Evolutionary conservation across 2,329 filamentous ascomycete genomes (phyloP).

Genomic region (Lomentospora prolificans): DNA sequence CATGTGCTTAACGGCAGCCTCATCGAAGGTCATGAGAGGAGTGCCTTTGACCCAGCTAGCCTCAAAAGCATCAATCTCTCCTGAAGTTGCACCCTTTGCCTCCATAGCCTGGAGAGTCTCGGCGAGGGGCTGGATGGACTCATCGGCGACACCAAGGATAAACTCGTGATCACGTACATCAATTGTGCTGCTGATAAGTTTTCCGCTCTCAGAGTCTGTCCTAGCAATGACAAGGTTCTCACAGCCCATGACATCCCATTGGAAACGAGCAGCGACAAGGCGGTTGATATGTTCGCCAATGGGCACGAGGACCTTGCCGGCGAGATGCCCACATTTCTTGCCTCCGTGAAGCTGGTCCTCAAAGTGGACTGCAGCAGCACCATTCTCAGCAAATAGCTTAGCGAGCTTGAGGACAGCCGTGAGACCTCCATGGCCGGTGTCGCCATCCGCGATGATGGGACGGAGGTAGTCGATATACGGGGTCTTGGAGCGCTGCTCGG

Average conservation of each 20-base stretch:
- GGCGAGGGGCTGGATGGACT: constrained; percentile 66
- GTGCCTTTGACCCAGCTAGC: constrained; percentile 80
- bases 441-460: constrained; percentile 91
- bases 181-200: constrained; percentile 79
- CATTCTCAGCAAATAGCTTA: constrained; percentile 95
- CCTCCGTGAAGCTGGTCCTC: constrained; percentile 96
- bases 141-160: constrained; percentile 76
- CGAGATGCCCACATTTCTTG: constrained; percentile 96
- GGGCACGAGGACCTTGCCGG: constrained; percentile 91
- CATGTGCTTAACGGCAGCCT: constrained; percentile 73
- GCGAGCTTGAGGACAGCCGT: constrained; percentile 91
- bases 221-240: constrained; percentile 93
- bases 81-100: constrained; percentile 60
- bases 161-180: constrained; percentile 95
- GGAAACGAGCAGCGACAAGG: constrained; percentile 81
- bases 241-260: constrained; percentile 96
- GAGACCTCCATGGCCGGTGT: constrained; percentile 89
- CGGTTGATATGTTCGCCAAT: constrained; percentile 95
- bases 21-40: constrained; percentile 81
- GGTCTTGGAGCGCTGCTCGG: constrained; percentile 61
- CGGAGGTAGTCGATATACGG: constrained; percentile 88
- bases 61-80: constrained; percentile 80
- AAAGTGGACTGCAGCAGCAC: constrained; percentile 91
- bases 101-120: constrained; percentile 91
- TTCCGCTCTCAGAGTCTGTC: constrained; percentile 91